Evolutionary conservation across 139 green algal species (phyloP), one percentile per base, ranked within the genome.

Genomic region (Ettlia oleoabundans): DNA sequence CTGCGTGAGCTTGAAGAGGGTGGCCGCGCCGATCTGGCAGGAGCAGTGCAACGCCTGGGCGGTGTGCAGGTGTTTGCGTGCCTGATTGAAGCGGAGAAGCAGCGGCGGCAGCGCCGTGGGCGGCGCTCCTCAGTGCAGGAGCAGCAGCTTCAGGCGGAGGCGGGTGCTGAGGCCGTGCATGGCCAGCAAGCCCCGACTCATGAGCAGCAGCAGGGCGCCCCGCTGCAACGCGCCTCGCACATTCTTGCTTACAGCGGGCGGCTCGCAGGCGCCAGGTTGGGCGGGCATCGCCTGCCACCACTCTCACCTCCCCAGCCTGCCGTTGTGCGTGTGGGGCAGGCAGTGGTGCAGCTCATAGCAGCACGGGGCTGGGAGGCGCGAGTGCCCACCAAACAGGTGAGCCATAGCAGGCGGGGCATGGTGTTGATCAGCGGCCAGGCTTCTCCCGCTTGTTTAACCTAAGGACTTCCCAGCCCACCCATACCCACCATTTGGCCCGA

Each of bases 351-450:
- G 53, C 73, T 80, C 9, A 80, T 80, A 13, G 73, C 67, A 52
- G 73, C 73, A 1, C 73, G 73, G 19, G 73, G 73, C 24, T 80
- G 73, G 73, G 73, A 80, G 52, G 35, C 26, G 53, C 73, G 73
- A 2, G 73, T 80, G 73, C 73, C 73, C 52, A 80, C 73, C 73
- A 80, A 80, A 52, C 73, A 80, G 71, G 71, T 78, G 43, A 0
- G 71, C 24, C 7, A n/a, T 8, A 7, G 26, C n/a, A n/a, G 8
- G 1, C 1, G 37, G 3, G 13, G 15, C 13, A 10, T 58, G 47
- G 10, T 58, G 47, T 58, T 10, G 47, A 15, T 15, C 47, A 58
- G 62, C n/a, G n/a, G n/a, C n/a, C n/a, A n/a, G n/a, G n/a, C n/a
- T n/a, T n/a, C n/a, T n/a, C n/a, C n/a, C n/a, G n/a, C n/a, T n/a